Percentiles rank a stretch among this genome's conserved stretches.
These are phyloP conservation scores for Sanghuangporus baumii DNA, from an alignment of 1,284 basidiomycete species.

Conservation along the genomic window DNA sequence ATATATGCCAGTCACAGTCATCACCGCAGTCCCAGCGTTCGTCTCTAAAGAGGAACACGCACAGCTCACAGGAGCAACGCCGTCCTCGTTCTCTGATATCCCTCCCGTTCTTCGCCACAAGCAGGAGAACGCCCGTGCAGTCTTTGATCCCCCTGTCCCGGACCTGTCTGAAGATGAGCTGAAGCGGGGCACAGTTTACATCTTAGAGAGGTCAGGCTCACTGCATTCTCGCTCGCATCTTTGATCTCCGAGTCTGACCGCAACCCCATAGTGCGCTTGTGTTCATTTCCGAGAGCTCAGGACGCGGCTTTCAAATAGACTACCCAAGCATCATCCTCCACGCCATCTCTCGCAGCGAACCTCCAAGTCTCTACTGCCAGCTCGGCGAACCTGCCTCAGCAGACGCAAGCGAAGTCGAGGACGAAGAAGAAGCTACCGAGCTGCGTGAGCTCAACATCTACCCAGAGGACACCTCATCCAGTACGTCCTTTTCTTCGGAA, in stretches of 20 bases:
- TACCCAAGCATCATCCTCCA: constrained; percentile 87
- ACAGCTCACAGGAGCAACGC: constrained; percentile 65
- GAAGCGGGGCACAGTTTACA: constrained; percentile 33
- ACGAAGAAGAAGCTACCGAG: constrained; percentile 44
- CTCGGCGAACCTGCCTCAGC: constrained; percentile 55
- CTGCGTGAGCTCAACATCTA: constrained; percentile 77
- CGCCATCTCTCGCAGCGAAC: constrained; percentile 70
- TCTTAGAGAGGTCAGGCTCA: constrained; percentile 37
- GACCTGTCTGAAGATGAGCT: constrained; percentile 26
- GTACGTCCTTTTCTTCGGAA: constrained; percentile 6
- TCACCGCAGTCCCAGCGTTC: constrained; percentile 48
- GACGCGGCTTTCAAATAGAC: constrained; percentile 70
- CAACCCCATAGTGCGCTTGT: constrained; percentile 53
- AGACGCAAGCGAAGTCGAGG: constrained; percentile 31
- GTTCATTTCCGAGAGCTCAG: constrained; percentile 60
- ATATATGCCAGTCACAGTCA: constrained; percentile 32
- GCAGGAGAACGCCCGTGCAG: constrained; percentile 32
- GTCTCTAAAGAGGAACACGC: constrained; percentile 68
- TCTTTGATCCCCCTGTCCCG: constrained; percentile 30
- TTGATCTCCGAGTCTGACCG: neutral
- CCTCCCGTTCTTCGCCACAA: constrained; percentile 36
- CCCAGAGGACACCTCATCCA: constrained; percentile 42
- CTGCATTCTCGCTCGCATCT: neutral
- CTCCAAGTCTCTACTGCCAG: constrained; percentile 84
- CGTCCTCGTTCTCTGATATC: constrained; percentile 56